A percentile compares a stretch with the other conserved stretches of the same genome.
phyloP scores from a whole-genome alignment of 257 asterid species.

The Solanum rostratum region DNA sequence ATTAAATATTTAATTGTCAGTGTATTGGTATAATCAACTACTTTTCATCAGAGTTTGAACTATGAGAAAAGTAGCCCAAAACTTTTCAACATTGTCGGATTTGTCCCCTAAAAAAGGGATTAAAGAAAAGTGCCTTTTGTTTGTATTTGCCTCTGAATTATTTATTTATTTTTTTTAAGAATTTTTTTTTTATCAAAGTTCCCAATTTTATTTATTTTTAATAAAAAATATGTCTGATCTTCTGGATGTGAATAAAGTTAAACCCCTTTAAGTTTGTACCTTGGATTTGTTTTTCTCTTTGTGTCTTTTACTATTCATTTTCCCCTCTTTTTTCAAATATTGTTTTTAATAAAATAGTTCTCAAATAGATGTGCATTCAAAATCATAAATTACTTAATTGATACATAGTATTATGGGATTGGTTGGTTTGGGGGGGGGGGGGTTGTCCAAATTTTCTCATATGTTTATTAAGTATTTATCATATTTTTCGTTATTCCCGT shows the following conservation, averaged over 20 bases:
- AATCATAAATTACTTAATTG: not conserved
- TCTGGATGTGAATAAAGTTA: conserved; percentile 31
- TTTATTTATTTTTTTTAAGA: not conserved
- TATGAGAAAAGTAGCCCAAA: conserved; percentile 2
- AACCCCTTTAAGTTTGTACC: conserved; percentile 31
- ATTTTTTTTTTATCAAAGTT: no score
- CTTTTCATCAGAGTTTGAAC: conserved; percentile 35
- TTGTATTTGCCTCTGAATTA: not conserved
- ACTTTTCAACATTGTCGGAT: conserved; percentile 19
- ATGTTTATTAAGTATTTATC: no score
- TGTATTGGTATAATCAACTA: conserved; percentile 19
- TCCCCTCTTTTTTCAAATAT: not conserved
- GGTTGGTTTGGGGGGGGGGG: no score
- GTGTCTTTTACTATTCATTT: conserved; percentile 40
- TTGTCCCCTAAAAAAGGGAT: conserved; percentile 5
- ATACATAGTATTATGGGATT: not conserved
- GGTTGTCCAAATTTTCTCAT: no score
- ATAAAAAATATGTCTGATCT: conserved; percentile 1
- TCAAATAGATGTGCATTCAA: not conserved
- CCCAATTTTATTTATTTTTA: not conserved
- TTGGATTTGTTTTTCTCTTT: conserved; percentile 45
- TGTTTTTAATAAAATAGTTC: not conserved
- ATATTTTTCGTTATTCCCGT: no score
- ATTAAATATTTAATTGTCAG: conserved; percentile 24
- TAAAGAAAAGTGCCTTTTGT: not conserved